These are phyloP conservation scores for Fagus sylvatica DNA, from an alignment of 306 rosid genomes.

Conservation along the genomic window DNA sequence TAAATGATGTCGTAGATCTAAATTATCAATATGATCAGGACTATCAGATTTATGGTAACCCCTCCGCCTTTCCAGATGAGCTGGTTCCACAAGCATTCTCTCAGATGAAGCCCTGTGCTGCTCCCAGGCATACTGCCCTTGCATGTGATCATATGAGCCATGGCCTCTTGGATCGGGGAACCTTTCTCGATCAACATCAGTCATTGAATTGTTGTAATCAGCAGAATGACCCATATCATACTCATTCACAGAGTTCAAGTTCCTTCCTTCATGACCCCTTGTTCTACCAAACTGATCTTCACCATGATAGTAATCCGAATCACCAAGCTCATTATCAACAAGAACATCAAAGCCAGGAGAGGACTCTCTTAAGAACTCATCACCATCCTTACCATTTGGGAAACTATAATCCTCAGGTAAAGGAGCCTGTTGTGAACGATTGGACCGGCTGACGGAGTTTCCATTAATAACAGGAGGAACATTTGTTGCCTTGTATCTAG, in stretches of 20 bases:
- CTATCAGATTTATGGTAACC: slow-evolving; percentile 60
- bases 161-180: slow-evolving; percentile 49
- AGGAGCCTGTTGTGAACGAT: slow-evolving; percentile 48
- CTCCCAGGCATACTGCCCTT: slow-evolving; percentile 79
- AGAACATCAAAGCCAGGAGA: slow-evolving; percentile 99
- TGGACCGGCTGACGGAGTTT: slow-evolving; percentile 36
- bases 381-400: slow-evolving; percentile 82
- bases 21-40: slow-evolving; percentile 65
- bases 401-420: slow-evolving; percentile 65
- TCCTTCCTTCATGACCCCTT: slow-evolving; percentile 70
- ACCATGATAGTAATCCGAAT: slow-evolving; percentile 70
- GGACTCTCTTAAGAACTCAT: slow-evolving; percentile 85
- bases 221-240: slow-evolving; percentile 61
- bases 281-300: slow-evolving; percentile 73
- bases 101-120: slow-evolving; percentile 63
- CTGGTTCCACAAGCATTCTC: slow-evolving; percentile 42
- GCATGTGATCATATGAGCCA: slow-evolving; percentile 68
- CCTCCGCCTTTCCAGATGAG: slow-evolving; percentile 58
- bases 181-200: slow-evolving; percentile 70
- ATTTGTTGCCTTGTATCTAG: slow-evolving; percentile 42
- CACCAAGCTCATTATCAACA: slow-evolving; percentile 86
- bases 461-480: slow-evolving; percentile 51
- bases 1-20: slow-evolving; percentile 74
- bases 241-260: slow-evolving; percentile 64
- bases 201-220: slow-evolving; percentile 57